phyloP scores from a whole-genome alignment of 2,329 filamentous ascomycete genomes.

The Zasmidium cellare region DNA sequence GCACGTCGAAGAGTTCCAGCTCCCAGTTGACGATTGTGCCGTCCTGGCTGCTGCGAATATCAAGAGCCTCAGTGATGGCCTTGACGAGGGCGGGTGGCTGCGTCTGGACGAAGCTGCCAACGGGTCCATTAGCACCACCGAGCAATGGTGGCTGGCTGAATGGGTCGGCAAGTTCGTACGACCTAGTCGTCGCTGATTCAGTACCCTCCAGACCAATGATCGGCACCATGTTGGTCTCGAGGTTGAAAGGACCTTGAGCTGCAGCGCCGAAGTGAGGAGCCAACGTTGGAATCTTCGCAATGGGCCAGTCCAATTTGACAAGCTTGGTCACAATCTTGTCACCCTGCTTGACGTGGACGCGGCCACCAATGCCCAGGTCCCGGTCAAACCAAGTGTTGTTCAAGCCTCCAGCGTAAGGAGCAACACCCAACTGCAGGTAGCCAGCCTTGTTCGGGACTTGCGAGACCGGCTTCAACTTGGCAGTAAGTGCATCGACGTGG shows the following conservation, averaged over 20 bases:
- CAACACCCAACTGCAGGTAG: slow-evolving; percentile 85
- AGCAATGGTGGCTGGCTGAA: slow-evolving; percentile 43
- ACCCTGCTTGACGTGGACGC: slow-evolving; percentile 76
- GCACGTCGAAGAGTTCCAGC: slow-evolving; percentile 87
- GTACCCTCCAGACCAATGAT: slow-evolving; percentile 81
- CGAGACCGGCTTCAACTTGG: slow-evolving; percentile 87
- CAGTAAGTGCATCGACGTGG: slow-evolving; percentile 89
- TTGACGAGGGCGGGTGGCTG: slow-evolving; percentile 85
- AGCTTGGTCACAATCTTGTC: slow-evolving; percentile 79
- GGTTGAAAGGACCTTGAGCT: slow-evolving; percentile 67
- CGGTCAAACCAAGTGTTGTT: slow-evolving; percentile 97
- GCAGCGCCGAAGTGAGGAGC: slow-evolving; percentile 89
- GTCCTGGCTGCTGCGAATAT: slow-evolving; percentile 60
- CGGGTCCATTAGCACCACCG: slow-evolving; percentile 45
- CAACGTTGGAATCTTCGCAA: slow-evolving; percentile 87
- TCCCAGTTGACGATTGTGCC: slow-evolving; percentile 91
- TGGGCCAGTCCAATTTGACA: slow-evolving; percentile 91
- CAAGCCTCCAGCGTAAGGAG: slow-evolving; percentile 85
- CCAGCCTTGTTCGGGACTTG: slow-evolving; percentile 81
- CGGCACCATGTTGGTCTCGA: slow-evolving; percentile 90
- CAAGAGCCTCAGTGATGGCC: slow-evolving; percentile 77
- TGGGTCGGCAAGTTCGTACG: slow-evolving; percentile 32
- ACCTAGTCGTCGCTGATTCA: slow-evolving; percentile 31
- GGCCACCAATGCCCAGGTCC: slow-evolving; percentile 85
- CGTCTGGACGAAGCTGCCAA: slow-evolving; percentile 72